phyloP scores from a whole-genome alignment of 345 rosid genomes.

The Trapa incisa region DNA sequence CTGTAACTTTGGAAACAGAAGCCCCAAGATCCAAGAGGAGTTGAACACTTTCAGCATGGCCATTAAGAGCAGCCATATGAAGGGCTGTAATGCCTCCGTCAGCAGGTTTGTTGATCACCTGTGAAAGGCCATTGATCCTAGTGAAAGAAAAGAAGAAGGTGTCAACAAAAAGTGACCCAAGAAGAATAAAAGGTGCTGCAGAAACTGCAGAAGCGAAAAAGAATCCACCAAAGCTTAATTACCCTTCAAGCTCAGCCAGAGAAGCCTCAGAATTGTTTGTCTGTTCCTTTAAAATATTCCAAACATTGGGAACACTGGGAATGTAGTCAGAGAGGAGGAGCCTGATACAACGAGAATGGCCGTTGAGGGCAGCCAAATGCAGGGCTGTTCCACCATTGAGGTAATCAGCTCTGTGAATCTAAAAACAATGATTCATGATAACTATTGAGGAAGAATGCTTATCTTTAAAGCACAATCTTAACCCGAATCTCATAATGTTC shows the following conservation, averaged over 20 bases:
- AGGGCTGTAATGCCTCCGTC: constrained; percentile 95
- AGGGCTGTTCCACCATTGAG: constrained; percentile 93
- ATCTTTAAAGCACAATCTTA: background rate
- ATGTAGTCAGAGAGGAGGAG: constrained; percentile 79
- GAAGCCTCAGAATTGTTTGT: constrained; percentile 16
- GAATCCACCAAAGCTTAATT: constrained; percentile 20
- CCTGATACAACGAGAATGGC: constrained; percentile 76
- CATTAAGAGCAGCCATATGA: constrained; percentile 89
- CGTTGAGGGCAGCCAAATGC: constrained; percentile 86
- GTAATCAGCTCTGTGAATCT: constrained; percentile 90
- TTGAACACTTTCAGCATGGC: constrained; percentile 69
- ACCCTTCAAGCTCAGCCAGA: constrained; percentile 40
- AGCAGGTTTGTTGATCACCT: constrained; percentile 65
- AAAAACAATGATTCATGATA: background rate
- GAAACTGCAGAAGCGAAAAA: background rate
- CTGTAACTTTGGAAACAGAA: constrained; percentile 55
- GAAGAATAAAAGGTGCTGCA: background rate
- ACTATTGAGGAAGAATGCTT: background rate
- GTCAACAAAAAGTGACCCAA: background rate
- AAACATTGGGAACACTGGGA: constrained; percentile 54
- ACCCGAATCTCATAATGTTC: background rate
- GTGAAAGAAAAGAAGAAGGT: constrained; percentile 1
- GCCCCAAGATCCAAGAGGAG: constrained; percentile 89
- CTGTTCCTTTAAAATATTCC: constrained; percentile 35
- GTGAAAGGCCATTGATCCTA: constrained; percentile 42